Evolutionary conservation across 805 yeast species (phyloP).

Genomic region (Isabelozyma gotoi): DNA sequence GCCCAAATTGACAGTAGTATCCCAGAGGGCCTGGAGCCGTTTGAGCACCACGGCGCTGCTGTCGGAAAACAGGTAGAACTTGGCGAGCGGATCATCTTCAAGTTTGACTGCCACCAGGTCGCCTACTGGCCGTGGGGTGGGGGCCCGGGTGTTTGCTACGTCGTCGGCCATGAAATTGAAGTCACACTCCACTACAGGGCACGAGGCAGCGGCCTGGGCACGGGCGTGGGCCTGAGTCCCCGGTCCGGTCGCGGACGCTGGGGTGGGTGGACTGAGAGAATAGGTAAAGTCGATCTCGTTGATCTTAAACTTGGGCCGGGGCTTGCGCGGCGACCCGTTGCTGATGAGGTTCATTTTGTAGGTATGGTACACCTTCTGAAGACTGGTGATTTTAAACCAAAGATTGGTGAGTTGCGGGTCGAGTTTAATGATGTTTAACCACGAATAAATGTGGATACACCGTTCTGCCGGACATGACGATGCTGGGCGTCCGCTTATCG

Average conservation of each 20-base stretch:
- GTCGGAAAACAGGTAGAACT: not conserved
- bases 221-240: not conserved
- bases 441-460: slow-evolving; percentile 21
- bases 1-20: slow-evolving; percentile 13
- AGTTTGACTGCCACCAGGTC: not conserved
- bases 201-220: slow-evolving; percentile 12
- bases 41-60: slow-evolving; percentile 10
- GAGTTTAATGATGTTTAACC: slow-evolving; percentile 38
- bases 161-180: slow-evolving; percentile 35
- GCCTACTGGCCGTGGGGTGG: slow-evolving; percentile 1
- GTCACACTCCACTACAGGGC: slow-evolving; percentile 44
- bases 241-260: not conserved
- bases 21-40: slow-evolving; percentile 28
- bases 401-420: slow-evolving; percentile 41
- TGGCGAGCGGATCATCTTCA: not conserved
- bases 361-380: slow-evolving; percentile 39
- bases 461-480: no score
- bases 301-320: slow-evolving; percentile 10
- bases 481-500: no score
- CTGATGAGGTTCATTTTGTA: slow-evolving; percentile 27
- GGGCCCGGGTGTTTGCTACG: not conserved
- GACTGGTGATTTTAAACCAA: slow-evolving; percentile 40
- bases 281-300: slow-evolving; percentile 27
- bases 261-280: slow-evolving; percentile 6
- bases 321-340: not conserved